Evolutionary conservation across 2,329 filamentous ascomycete species (phyloP), one percentile per base, ranked within the genome.

Genomic region (Ophiostoma piceae): DNA sequence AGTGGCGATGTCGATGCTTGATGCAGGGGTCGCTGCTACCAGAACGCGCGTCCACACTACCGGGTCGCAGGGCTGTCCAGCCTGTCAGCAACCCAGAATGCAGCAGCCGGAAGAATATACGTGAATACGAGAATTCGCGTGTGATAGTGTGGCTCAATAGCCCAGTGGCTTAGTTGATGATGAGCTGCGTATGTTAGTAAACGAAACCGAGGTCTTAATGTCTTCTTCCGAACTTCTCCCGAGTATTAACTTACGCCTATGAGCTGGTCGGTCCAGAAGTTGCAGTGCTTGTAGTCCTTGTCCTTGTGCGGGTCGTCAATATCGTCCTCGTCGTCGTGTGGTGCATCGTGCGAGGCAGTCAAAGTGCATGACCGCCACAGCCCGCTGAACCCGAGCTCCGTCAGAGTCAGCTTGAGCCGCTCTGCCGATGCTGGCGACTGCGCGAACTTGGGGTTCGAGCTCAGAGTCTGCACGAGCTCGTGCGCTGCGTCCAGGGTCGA

Each of bases 311-410:
- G 7, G 35, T 65, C 32, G 19, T 39, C 62, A 11, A 26, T 26
- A 14, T 65, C 32, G 60, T 64, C 29, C 29, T 64, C 60, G 35
- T 39, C 62, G 62, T 22, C 62, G 62, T 65, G 32, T 9, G 32
- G 7, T 37, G 32, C 35, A 8, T 39, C 62, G 19, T 65, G 35
- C 19, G 57, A 83, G 81, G 41, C 79, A 78, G 19, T 82, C 85
- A 65, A 83, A 0, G 84, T 84, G 71, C 84, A 85, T 5, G 82
- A 82, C 32, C 83, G 82, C 86, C 86, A 90, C 1, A 91, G 78
- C 0, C 88, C 88, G 9, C 84, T 82, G 72, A 90, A 90, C 1
- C 88, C 88, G 76, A 87, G 84, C 2, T 85, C 83, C 51, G 87
- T 83, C 9, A 90, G 79, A 1, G 84, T 81, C 65, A 85, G 82